Conservation (phyloP, 1,284 basidiomycete genomes). For the Ustilago loliicola region DNA sequence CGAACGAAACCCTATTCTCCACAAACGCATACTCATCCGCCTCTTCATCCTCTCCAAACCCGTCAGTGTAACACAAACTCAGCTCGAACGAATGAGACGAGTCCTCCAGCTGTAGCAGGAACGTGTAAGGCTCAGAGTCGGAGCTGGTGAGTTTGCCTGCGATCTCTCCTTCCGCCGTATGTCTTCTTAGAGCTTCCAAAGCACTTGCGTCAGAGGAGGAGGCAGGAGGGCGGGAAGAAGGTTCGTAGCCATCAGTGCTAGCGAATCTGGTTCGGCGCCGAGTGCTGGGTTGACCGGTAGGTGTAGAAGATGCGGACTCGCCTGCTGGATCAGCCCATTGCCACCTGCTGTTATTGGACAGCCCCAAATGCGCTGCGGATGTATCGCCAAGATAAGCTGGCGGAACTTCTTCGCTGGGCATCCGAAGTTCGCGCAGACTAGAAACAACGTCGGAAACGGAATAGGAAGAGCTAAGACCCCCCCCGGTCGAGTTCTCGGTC, state of each 20-base stretch:
- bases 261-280: slow-evolving; percentile 37
- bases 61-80: slow-evolving; percentile 53
- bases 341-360: slow-evolving; percentile 36
- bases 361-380: slow-evolving; percentile 32
- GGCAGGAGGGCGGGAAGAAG: neutral
- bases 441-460: slow-evolving; percentile 30
- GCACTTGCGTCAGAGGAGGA: slow-evolving; percentile 21
- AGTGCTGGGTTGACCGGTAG: slow-evolving; percentile 15
- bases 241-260: slow-evolving; percentile 39
- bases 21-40: slow-evolving; percentile 71
- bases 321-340: slow-evolving; percentile 43
- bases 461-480: slow-evolving; percentile 14
- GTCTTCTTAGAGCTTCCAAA: slow-evolving; percentile 36
- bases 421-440: slow-evolving; percentile 31
- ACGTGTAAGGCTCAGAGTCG: slow-evolving; percentile 72
- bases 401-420: slow-evolving; percentile 37
- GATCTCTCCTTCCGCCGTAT: slow-evolving; percentile 27
- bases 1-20: slow-evolving; percentile 73
- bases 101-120: slow-evolving; percentile 72
- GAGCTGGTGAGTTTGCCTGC: slow-evolving; percentile 71
- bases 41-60: slow-evolving; percentile 54
- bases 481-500: slow-evolving; percentile 23
- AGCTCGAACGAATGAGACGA: slow-evolving; percentile 73
- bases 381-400: slow-evolving; percentile 32
- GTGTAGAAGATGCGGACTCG: slow-evolving; percentile 23